Conservation (phyloP, 1,139 yeast genomes). For the Debaryomyces nepalensis region DNA sequence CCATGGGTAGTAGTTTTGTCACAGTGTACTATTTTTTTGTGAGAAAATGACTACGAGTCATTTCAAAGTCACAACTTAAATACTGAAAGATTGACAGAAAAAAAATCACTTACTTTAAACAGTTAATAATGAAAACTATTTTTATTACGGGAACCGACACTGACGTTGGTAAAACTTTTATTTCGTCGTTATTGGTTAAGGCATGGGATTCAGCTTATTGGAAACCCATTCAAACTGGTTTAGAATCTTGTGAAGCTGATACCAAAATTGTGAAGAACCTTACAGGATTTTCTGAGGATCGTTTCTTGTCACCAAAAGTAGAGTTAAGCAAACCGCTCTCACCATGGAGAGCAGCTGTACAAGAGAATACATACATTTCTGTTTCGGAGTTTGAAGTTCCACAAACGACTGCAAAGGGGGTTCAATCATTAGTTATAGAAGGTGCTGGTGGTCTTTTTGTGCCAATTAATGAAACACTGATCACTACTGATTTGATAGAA, state of each 20-base stretch:
- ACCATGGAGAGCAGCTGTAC: constrained; percentile 31
- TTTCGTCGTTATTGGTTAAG: constrained; percentile 28
- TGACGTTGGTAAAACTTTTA: constrained; percentile 36
- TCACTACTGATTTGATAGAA: constrained; percentile 28
- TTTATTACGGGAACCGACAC: constrained; percentile 38
- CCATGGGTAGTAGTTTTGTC: too few relatives aligned
- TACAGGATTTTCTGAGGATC: constrained; percentile 17
- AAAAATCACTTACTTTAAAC: neutral
- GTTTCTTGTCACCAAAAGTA: constrained; percentile 20
- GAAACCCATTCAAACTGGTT: constrained; percentile 38
- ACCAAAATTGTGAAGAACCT: constrained; percentile 22
- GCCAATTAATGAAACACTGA: constrained; percentile 26
- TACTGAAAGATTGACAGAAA: neutral
- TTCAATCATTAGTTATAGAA: constrained; percentile 27
- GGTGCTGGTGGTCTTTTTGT: constrained; percentile 37
- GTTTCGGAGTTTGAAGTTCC: constrained; percentile 22
- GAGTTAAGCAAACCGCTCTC: constrained; percentile 28
- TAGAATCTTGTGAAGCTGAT: constrained; percentile 31
- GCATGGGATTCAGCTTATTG: constrained; percentile 32
- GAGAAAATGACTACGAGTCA: constrained; percentile 4
- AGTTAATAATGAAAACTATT: constrained; percentile 12
- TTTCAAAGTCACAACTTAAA: neutral
- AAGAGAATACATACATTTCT: constrained; percentile 20
- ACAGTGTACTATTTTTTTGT: neutral
- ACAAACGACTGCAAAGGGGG: constrained; percentile 5